These are phyloP conservation scores for Geranium brycei DNA, from an alignment of 345 rosid genomes.

Conservation along the genomic window DNA sequence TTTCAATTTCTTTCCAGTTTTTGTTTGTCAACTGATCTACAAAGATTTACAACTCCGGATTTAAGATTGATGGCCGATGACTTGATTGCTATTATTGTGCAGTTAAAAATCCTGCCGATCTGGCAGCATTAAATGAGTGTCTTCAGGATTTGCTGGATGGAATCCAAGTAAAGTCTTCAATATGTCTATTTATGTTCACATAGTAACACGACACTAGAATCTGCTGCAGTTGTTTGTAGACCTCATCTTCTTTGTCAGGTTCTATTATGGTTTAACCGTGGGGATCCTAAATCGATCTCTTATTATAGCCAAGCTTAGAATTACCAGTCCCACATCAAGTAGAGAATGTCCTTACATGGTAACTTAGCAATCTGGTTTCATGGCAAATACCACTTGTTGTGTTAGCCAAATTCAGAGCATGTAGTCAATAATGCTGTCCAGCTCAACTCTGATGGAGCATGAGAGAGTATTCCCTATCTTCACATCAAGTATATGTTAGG, in stretches of 20 bases:
- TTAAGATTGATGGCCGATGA: background rate
- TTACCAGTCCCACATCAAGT: background rate
- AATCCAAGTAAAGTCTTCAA: constrained; percentile 51
- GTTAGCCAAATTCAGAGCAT: background rate
- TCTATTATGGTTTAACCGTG: background rate
- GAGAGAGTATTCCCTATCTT: background rate
- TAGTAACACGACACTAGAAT: background rate
- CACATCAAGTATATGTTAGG: background rate
- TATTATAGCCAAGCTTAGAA: background rate
- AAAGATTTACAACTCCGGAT: constrained; percentile 6
- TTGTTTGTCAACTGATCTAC: constrained; percentile 5
- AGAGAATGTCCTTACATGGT: background rate
- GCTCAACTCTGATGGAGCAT: background rate
- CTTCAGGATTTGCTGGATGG: constrained; percentile 97
- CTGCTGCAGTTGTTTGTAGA: background rate
- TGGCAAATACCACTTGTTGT: background rate
- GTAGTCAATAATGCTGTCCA: background rate
- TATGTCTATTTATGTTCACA: background rate
- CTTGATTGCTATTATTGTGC: background rate
- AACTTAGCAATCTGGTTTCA: too few relatives aligned
- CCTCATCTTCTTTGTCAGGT: background rate
- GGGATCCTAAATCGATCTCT: background rate
- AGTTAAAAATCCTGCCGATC: constrained; percentile 71
- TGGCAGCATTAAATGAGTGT: constrained; percentile 71
- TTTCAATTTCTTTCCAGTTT: constrained; percentile 9